phyloP scores from a whole-genome alignment of 1,284 basidiomycete species.

The Sporisorium iseilematis-ciliati region DNA sequence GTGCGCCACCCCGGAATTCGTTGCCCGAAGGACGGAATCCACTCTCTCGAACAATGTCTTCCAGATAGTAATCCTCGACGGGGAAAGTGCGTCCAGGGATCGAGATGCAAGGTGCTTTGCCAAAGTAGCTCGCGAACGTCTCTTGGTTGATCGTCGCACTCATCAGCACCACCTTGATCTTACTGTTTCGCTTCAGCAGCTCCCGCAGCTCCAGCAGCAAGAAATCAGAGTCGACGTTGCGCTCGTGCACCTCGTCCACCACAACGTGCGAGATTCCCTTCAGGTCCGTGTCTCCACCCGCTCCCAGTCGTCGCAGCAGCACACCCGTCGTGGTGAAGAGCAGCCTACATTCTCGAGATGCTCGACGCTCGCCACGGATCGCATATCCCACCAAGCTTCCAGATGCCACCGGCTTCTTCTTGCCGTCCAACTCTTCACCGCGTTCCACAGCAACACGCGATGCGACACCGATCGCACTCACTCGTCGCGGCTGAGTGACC shows the following conservation, averaged over 20 bases:
- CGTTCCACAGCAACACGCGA: constrained; percentile 87
- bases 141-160: constrained; percentile 62
- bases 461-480: constrained; percentile 90
- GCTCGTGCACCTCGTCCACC: constrained; percentile 93
- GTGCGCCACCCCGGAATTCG: constrained; percentile 53
- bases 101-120: constrained; percentile 80
- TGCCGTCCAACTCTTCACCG: constrained; percentile 76
- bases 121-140: constrained; percentile 56
- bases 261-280: constrained; percentile 83
- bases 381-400: constrained; percentile 80
- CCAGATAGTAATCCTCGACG: constrained; percentile 66
- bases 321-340: constrained; percentile 95
- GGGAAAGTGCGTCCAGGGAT: constrained; percentile 78
- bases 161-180: constrained; percentile 79
- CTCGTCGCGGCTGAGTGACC: constrained; percentile 88
- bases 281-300: constrained; percentile 79
- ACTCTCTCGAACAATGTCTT: constrained; percentile 56
- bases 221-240: constrained; percentile 90
- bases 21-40: constrained; percentile 66
- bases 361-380: constrained; percentile 87
- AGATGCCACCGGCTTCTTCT: constrained; percentile 31
- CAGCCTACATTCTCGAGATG: constrained; percentile 74
- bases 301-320: constrained; percentile 80
- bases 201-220: constrained; percentile 86
- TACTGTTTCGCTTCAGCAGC: constrained; percentile 78